A percentile compares a stretch with the other conserved stretches of the same genome.
phyloP scores from a whole-genome alignment of 2,329 filamentous ascomycete species.

The Raffaelea arxii region DNA sequence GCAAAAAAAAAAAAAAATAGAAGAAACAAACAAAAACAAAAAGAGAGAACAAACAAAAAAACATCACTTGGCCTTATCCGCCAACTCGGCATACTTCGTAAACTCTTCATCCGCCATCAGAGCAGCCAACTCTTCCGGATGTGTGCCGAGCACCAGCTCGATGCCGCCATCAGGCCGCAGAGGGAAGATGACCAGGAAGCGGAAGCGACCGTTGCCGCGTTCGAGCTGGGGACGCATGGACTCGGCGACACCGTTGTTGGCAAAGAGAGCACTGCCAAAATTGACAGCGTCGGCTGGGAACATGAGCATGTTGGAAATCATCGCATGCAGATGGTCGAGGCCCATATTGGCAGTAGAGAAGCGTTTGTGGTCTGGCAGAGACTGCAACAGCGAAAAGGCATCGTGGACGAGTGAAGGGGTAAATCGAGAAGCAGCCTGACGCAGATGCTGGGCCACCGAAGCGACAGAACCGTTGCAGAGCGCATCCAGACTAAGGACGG shows the following conservation, averaged over 20 bases:
- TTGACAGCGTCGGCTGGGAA: background rate
- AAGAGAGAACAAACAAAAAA: background rate
- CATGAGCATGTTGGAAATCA: conserved; percentile 5
- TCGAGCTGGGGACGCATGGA: conserved; percentile 1
- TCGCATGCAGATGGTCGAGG: conserved; percentile 3
- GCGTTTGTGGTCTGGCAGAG: conserved; percentile 1
- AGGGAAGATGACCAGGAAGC: conserved; percentile 3
- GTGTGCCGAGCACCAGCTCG: conserved; percentile 2
- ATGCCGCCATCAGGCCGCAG: background rate
- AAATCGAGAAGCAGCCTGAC: background rate
- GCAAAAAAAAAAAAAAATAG: background rate
- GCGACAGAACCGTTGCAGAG: background rate
- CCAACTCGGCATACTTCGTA: background rate
- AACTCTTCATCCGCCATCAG: conserved; percentile 1
- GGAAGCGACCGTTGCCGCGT: conserved; percentile 2
- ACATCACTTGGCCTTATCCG: background rate
- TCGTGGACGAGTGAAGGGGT: background rate
- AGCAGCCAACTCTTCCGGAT: background rate
- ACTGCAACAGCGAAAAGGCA: background rate
- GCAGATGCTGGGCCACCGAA: background rate
- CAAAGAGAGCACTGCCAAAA: background rate
- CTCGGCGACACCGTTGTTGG: background rate
- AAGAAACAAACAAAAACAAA: background rate
- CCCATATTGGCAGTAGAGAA: conserved; percentile 6
- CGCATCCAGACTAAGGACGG: background rate